phyloP scores from a whole-genome alignment of 73 alveolate species.

The Paramecium caudatum region DNA sequence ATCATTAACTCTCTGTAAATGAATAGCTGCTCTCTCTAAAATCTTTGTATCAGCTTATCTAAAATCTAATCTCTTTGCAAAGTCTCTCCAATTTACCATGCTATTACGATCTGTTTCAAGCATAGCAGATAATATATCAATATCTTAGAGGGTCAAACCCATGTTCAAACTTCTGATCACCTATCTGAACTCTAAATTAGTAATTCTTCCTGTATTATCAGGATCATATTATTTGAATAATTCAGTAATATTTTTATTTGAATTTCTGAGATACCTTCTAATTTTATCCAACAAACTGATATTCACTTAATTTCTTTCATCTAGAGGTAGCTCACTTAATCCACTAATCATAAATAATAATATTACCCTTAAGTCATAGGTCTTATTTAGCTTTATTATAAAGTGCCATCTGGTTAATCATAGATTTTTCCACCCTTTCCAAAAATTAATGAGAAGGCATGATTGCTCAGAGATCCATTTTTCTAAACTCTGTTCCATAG shows the following conservation, averaged over 20 bases:
- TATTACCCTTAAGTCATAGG: slow-evolving; percentile 4
- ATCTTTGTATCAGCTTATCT: slow-evolving; percentile 81
- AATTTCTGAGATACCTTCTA: slow-evolving; percentile 78
- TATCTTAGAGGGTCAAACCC: slow-evolving; percentile 86
- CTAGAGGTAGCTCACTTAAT: slow-evolving; percentile 39
- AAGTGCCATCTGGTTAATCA: slow-evolving; percentile 21
- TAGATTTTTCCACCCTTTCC: slow-evolving; percentile 51
- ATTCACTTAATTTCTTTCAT: slow-evolving; percentile 39
- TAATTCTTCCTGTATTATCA: slow-evolving; percentile 84
- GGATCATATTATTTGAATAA: slow-evolving; percentile 82
- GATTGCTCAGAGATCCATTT: slow-evolving; percentile 70
- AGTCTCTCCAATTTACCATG: slow-evolving; percentile 87
- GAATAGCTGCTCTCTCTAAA: slow-evolving; percentile 81
- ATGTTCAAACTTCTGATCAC: slow-evolving; percentile 86
- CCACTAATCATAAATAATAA: neutral
- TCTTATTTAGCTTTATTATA: neutral
- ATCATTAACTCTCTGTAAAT: slow-evolving; percentile 85
- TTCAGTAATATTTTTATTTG: slow-evolving; percentile 75
- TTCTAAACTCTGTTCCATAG: slow-evolving; percentile 80
- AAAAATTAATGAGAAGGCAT: slow-evolving; percentile 35
- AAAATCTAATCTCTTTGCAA: slow-evolving; percentile 80
- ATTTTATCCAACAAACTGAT: slow-evolving; percentile 69
- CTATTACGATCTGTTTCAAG: slow-evolving; percentile 86
- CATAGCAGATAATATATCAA: slow-evolving; percentile 81
- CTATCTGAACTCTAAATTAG: slow-evolving; percentile 88